Base-by-base conservation (phyloP, 176 grass and related monocot genomes). In the Rhynchospora pubera region DNA sequence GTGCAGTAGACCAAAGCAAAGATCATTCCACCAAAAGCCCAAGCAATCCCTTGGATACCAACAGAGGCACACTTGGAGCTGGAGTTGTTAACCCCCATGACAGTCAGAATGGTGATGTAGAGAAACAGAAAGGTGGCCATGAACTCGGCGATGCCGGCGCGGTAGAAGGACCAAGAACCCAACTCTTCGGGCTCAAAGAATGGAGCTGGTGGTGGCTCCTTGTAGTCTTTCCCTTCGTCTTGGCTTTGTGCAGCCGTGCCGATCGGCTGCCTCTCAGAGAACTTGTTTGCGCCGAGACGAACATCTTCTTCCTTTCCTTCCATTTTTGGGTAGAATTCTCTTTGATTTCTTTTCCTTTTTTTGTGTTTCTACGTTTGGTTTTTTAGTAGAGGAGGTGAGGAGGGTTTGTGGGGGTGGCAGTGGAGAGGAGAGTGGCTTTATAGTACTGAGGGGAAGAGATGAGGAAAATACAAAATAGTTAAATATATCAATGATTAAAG, bases 221-320 rank as follows among this genome's bases (percentile, higher is more conserved):
- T 87, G 94, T 97, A 97, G 90, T 97, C 94, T 65, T 92, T 94
- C 15, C 89, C 91, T 1, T 94, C 90, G 46, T 50, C 70, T 30
- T 60, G 55, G 79, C 73, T 87, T 72, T 94, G 94, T 4, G 94
- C 94, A 0, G 91, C 91, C 16, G 94, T 97, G 14, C 94, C 94
- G 71, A 97, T 92, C 0, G 94, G 91, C 86, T 97, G 94, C 34
- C 65, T 84, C 89, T 97, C 94, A 0, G 89, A 24, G 88, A 90
- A 97, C 4, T 85, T 89, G 91, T 97, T 97, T 0, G 91, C 91
- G 7, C 94, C 94, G 0, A 97, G 76, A 0, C 89, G 79, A 2
- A 97, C 94, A n/a, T 97, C 94, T 62, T 97, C 91, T 72, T 97
- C 94, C 80, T 97, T 94, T 1, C 79, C 89, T 84, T 97, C 89